Evolutionary conservation across 352 stramenopile species (phyloP).

Genomic region (Phytophthora brassicae): DNA sequence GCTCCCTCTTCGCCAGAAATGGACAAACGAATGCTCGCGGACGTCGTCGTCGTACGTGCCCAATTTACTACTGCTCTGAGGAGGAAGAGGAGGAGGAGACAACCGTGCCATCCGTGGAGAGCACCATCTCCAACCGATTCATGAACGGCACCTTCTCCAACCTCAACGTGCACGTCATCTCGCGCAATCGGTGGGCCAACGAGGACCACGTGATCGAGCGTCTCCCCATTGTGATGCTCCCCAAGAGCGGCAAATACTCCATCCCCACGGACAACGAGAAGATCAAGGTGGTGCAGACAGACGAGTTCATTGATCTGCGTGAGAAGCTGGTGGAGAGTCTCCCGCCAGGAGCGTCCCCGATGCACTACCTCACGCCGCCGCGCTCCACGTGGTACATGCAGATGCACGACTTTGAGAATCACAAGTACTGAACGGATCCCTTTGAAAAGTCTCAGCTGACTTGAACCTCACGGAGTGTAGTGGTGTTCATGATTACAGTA

Average conservation of each 20-base stretch:
- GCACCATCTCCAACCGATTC: constrained; percentile 78
- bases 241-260: constrained; percentile 61
- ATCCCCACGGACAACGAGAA: constrained; percentile 81
- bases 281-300: constrained; percentile 65
- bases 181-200: constrained; percentile 62
- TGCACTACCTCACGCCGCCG: constrained; percentile 69
- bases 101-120: constrained; percentile 62
- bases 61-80: constrained; percentile 56
- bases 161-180: constrained; percentile 77
- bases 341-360: constrained; percentile 11
- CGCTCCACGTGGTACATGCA: constrained; percentile 85
- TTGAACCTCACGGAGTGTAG: constrained; percentile 5
- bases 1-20: constrained; percentile 55
- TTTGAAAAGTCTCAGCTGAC: constrained; percentile 2
- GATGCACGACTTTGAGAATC: constrained; percentile 72
- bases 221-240: constrained; percentile 70
- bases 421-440: constrained; percentile 42
- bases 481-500: constrained; percentile 9
- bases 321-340: constrained; percentile 61
- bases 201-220: constrained; percentile 65
- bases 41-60: constrained; percentile 40
- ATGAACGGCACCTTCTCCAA: constrained; percentile 80
- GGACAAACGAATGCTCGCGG: constrained; percentile 7
- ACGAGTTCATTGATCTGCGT: constrained; percentile 65
- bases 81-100: constrained; percentile 76